Evolutionary conservation across 1,284 basidiomycete species (phyloP).

Genomic region (Irpex rosettiformis): DNA sequence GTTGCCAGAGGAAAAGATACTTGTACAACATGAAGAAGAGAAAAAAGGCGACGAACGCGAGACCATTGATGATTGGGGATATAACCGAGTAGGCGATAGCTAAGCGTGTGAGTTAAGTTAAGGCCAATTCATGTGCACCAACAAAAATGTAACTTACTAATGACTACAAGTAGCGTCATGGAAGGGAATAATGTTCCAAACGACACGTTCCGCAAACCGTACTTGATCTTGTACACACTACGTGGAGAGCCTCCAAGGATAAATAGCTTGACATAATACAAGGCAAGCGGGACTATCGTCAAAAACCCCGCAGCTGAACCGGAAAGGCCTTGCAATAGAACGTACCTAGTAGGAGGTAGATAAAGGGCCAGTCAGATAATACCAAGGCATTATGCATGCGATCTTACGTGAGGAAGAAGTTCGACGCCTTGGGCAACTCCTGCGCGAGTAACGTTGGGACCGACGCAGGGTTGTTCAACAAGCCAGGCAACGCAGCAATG

Average conservation of each 20-base stretch:
- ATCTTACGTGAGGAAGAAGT: conserved; percentile 85
- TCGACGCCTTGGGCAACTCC: conserved; percentile 83
- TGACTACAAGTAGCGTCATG: conserved; percentile 73
- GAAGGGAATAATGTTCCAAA: conserved; percentile 87
- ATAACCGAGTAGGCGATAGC: conserved; percentile 83
- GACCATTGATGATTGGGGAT: conserved; percentile 91
- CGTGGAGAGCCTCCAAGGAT: conserved; percentile 89
- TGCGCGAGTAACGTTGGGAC: conserved; percentile 67
- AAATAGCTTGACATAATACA: conserved; percentile 86
- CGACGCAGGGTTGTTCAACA: conserved; percentile 58
- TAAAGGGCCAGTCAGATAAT: not conserved
- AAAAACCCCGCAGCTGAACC: conserved; percentile 79
- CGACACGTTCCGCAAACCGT: conserved; percentile 55
- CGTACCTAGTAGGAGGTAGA: conserved; percentile 32
- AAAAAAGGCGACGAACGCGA: conserved; percentile 81
- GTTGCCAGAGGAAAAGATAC: conserved; percentile 81
- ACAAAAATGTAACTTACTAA: conserved; percentile 33
- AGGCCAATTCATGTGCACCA: not conserved
- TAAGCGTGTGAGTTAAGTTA: not conserved
- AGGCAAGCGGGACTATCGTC: conserved; percentile 67
- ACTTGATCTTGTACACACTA: conserved; percentile 76
- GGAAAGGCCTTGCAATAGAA: conserved; percentile 69
- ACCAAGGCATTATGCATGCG: no score
- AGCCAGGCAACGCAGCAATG: conserved; percentile 57
- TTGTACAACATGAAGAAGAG: conserved; percentile 87